Evolutionary conservation across 306 rosid species (phyloP).

Genomic region (Parietaria judaica): DNA sequence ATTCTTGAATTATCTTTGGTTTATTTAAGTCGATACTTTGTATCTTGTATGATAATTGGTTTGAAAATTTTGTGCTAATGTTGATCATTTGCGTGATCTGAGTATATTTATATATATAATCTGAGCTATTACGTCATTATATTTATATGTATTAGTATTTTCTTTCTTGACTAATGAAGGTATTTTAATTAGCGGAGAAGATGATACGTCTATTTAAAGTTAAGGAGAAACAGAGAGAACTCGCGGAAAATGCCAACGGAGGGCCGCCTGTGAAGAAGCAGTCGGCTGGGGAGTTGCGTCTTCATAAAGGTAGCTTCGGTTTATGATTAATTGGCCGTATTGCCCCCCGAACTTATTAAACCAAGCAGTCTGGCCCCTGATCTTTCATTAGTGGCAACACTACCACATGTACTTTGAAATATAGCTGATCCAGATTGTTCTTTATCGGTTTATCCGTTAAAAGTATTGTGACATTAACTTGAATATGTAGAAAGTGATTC

Average conservation of each 20-base stretch:
- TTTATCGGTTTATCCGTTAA: too few relatives aligned
- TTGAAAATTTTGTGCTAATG: too few relatives aligned
- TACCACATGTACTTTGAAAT: background rate
- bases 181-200: constrained; percentile 30
- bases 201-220: constrained; percentile 88
- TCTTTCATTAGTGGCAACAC: constrained; percentile 1
- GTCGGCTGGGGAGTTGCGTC: constrained; percentile 91
- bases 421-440: too few relatives aligned
- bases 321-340: too few relatives aligned
- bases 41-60: too few relatives aligned
- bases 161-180: constrained; percentile 13
- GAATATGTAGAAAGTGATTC: too few relatives aligned
- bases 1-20: background rate
- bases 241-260: constrained; percentile 59
- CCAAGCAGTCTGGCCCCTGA: too few relatives aligned
- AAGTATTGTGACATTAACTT: too few relatives aligned
- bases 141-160: background rate
- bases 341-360: too few relatives aligned
- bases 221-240: constrained; percentile 89
- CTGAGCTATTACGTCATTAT: too few relatives aligned
- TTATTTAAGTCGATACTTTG: background rate
- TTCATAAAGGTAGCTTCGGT: constrained; percentile 58
- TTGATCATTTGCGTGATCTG: too few relatives aligned
- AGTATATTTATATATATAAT: too few relatives aligned
- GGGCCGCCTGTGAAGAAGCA: constrained; percentile 71